Percentiles rank a stretch among this genome's conserved stretches.
Conservation (phyloP, 2,329 filamentous ascomycete genomes). For the Sporothrix dimorphospora region DNA sequence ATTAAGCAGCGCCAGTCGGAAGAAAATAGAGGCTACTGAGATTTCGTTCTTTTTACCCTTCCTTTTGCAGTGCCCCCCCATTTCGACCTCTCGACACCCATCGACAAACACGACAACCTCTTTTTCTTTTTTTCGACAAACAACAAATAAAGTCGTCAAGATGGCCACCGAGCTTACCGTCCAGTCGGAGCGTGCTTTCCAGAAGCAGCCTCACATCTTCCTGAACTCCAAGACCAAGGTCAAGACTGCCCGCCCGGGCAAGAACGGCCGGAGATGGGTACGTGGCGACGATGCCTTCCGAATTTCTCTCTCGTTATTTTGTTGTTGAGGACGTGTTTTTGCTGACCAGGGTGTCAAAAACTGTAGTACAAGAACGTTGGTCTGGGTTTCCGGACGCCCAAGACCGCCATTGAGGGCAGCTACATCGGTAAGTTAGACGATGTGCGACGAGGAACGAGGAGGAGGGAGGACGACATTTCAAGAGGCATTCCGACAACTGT, state of each 20-base stretch:
- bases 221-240: slow-evolving; percentile 92
- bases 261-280: slow-evolving; percentile 80
- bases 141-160: slow-evolving; percentile 39
- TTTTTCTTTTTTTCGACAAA: slow-evolving; percentile 20
- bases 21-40: slow-evolving; percentile 30
- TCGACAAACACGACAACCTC: slow-evolving; percentile 24
- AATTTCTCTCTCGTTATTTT: neutral
- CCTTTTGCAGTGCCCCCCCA: slow-evolving; percentile 3
- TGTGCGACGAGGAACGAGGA: slow-evolving; percentile 29
- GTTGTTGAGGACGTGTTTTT: neutral
- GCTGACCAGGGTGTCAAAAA: slow-evolving; percentile 19
- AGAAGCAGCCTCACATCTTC: slow-evolving; percentile 99
- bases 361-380: slow-evolving; percentile 93
- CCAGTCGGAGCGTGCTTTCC: slow-evolving; percentile 99
- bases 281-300: slow-evolving; percentile 15
- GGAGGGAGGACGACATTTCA: slow-evolving; percentile 30
- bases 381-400: slow-evolving; percentile 98
- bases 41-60: slow-evolving; percentile 25
- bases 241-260: slow-evolving; percentile 82
- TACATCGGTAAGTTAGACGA: slow-evolving; percentile 85
- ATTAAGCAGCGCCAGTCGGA: slow-evolving; percentile 19
- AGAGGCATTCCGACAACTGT: neutral
- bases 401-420: slow-evolving; percentile 96
- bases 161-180: slow-evolving; percentile 99
- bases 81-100: slow-evolving; percentile 26